These are phyloP conservation scores for Rhizopogon sp. DNA, from an alignment of 768 basidiomycete genomes.

Conservation along the genomic window DNA sequence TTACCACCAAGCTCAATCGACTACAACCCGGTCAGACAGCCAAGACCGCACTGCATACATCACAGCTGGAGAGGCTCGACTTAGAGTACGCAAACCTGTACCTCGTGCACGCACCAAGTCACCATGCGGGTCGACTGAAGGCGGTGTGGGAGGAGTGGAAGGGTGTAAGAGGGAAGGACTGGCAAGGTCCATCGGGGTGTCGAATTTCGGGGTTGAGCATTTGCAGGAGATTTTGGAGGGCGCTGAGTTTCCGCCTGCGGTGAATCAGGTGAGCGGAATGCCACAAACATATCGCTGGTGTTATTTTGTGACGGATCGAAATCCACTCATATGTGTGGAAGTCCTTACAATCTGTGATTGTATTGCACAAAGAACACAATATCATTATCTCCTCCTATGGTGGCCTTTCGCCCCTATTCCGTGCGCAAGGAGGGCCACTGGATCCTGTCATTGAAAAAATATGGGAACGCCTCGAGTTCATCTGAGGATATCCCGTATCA, in stretches of 20 bases:
- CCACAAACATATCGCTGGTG: neutral
- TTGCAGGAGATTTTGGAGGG: constrained; percentile 47
- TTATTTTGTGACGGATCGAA: constrained; percentile 32
- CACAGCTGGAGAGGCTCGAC: constrained; percentile 40
- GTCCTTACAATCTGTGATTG: constrained; percentile 16
- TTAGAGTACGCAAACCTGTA: constrained; percentile 62
- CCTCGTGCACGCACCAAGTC: constrained; percentile 52
- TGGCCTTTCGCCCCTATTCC: constrained; percentile 26
- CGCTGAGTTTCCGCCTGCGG: constrained; percentile 55
- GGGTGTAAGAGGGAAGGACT: constrained; percentile 39
- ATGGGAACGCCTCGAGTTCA: constrained; percentile 8
- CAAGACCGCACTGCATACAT: constrained; percentile 19
- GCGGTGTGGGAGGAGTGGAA: constrained; percentile 52
- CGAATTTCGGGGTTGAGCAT: constrained; percentile 54
- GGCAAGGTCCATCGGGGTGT: constrained; percentile 53
- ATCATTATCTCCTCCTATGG: constrained; percentile 25
- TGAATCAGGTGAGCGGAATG: constrained; percentile 54
- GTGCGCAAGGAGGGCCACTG: constrained; percentile 24
- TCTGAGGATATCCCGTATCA: constrained; percentile 11
- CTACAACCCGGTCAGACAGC: constrained; percentile 40
- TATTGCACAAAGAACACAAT: constrained; percentile 16
- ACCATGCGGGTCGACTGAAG: constrained; percentile 22
- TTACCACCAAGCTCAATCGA: constrained; percentile 55
- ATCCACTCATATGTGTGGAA: constrained; percentile 57
- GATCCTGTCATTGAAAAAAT: constrained; percentile 25